Conservation (phyloP, 139 green algal genomes). For the Marvania coccoides region DNA sequence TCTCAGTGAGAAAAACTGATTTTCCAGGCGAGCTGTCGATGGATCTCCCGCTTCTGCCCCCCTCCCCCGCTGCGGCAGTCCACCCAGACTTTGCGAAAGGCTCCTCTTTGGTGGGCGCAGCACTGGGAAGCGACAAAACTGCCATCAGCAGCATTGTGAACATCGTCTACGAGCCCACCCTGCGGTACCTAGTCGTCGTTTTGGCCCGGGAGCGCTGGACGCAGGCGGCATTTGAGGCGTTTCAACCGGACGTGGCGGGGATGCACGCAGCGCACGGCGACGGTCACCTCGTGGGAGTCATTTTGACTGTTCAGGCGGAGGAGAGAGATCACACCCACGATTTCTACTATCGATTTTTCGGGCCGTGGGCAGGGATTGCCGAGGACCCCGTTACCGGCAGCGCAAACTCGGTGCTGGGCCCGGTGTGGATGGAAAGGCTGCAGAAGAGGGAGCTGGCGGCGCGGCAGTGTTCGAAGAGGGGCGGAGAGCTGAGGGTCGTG, state of each 20-base stretch:
- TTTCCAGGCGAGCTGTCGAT: conserved; percentile 12
- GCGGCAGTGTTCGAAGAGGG: conserved; percentile 38
- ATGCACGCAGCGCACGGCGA: background rate
- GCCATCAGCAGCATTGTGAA: conserved; percentile 1
- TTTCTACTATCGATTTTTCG: conserved; percentile 75
- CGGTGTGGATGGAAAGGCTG: conserved; percentile 45
- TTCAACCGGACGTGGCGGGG: conserved; percentile 25
- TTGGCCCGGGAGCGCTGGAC: background rate
- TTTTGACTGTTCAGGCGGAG: conserved; percentile 10
- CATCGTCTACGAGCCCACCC: background rate
- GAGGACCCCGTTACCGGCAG: conserved; percentile 85
- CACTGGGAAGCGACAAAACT: background rate
- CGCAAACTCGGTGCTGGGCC: conserved; percentile 55
- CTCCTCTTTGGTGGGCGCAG: background rate
- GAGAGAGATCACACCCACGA: conserved; percentile 21
- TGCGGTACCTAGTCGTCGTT: conserved; percentile 23
- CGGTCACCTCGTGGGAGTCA: conserved; percentile 13
- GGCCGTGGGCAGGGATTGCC: conserved; percentile 64
- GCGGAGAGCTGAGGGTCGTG: conserved; percentile 21
- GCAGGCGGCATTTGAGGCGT: conserved; percentile 19
- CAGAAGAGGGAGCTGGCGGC: conserved; percentile 24
- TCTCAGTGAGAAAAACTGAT: background rate
- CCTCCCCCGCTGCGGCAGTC: background rate
- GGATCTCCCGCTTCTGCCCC: conserved; percentile 10
- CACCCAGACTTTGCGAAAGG: background rate